Conservation (phyloP, 139 green algal species). For the Choricystis sp. region DNA sequence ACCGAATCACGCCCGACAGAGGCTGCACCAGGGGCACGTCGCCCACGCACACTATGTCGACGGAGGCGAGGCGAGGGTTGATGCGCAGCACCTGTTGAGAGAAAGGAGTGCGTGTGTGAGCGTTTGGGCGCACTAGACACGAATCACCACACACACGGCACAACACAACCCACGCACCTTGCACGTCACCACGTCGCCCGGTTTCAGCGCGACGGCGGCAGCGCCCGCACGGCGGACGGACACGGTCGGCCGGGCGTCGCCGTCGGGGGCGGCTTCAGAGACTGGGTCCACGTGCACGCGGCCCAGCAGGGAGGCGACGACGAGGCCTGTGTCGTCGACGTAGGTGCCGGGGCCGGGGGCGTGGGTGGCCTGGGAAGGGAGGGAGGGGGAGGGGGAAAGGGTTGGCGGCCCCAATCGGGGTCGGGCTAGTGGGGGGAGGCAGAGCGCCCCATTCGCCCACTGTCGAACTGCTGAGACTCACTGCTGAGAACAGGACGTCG, state of each 20-base stretch:
- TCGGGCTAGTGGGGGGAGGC: too few species aligned
- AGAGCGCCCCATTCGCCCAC: too few species aligned
- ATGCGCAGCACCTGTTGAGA: constrained; percentile 29
- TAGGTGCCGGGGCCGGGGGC: constrained; percentile 31
- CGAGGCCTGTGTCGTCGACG: constrained; percentile 14
- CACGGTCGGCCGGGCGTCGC: background rate
- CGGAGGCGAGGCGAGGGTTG: constrained; percentile 17
- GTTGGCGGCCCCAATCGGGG: too few species aligned
- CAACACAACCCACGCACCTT: too few species aligned
- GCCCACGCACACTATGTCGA: constrained; percentile 53
- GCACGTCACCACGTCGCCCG: constrained; percentile 18
- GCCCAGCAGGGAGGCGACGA: constrained; percentile 35
- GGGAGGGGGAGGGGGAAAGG: too few species aligned
- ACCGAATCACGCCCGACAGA: constrained; percentile 55
- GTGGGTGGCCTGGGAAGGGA: too few species aligned
- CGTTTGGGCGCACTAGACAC: too few species aligned
- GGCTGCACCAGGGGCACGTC: constrained; percentile 26
- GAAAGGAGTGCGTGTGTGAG: too few species aligned
- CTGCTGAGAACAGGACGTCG: too few species aligned
- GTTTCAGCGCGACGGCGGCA: background rate
- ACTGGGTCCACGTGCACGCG: constrained; percentile 1
- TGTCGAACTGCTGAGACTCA: too few species aligned
- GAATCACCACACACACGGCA: too few species aligned
- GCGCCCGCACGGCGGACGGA: background rate
- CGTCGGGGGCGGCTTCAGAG: background rate